Evolutionary conservation across 257 asterid species (phyloP).

Genomic region (Petrea volubilis): DNA sequence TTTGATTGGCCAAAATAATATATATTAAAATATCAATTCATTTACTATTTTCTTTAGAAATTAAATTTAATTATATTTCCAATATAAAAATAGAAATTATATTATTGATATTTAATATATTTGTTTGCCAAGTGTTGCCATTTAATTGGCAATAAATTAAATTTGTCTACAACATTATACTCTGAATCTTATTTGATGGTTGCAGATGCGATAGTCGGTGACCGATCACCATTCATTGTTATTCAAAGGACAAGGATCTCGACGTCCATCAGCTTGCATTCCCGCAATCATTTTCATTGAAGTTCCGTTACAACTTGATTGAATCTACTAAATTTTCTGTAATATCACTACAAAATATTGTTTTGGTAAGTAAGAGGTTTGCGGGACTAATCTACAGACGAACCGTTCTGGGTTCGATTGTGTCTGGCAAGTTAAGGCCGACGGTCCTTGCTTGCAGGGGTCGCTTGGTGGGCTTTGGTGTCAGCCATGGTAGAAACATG

Average conservation of each 20-base stretch:
- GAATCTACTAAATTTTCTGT: constrained; percentile 11
- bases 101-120: too few relatives aligned
- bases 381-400: not conserved
- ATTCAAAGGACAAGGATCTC: constrained; percentile 4
- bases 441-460: constrained; percentile 21
- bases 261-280: not conserved
- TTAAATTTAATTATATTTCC: too few relatives aligned
- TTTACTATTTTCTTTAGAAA: too few relatives aligned
- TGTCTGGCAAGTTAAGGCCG: constrained; percentile 1
- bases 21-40: too few relatives aligned
- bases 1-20: too few relatives aligned
- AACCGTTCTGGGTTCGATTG: constrained; percentile 8
- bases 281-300: not conserved
- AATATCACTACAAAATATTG: not conserved
- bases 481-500: constrained; percentile 11
- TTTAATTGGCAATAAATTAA: too few relatives aligned
- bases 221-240: constrained; percentile 11
- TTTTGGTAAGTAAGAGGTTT: not conserved
- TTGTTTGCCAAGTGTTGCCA: too few relatives aligned
- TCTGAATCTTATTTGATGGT: not conserved
- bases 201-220: not conserved
- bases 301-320: not conserved
- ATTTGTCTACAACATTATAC: too few relatives aligned
- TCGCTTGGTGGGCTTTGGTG: constrained; percentile 13
- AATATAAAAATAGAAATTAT: too few relatives aligned